phyloP scores from a whole-genome alignment of 495 filamentous ascomycete genomes.

The Tirmania nivea region DNA sequence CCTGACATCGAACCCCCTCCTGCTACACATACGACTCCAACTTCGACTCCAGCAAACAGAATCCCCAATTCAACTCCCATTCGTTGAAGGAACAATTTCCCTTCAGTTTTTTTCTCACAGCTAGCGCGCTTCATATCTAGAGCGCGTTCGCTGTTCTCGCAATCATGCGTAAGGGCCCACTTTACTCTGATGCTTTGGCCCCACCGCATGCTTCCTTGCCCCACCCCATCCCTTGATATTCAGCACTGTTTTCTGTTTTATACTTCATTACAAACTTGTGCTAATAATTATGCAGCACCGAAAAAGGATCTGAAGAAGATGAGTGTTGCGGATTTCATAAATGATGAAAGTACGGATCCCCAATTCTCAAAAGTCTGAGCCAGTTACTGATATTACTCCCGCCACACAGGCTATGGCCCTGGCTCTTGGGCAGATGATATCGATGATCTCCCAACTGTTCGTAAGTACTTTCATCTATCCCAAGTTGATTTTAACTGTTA shows the following conservation, averaged over 20 bases:
- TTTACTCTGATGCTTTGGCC: neutral
- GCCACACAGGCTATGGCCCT: conserved; percentile 32
- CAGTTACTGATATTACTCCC: conserved; percentile 1
- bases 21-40: too few relatives aligned
- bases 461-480: conserved; percentile 28
- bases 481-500: too few relatives aligned
- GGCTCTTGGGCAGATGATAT: conserved; percentile 98
- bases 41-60: too few relatives aligned
- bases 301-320: conserved; percentile 84
- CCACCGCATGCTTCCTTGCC: neutral
- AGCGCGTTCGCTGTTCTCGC: conserved; percentile 37
- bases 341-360: conserved; percentile 44
- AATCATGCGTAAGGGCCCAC: conserved; percentile 64
- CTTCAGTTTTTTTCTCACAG: conserved; percentile 10
- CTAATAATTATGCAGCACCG: conserved; percentile 44
- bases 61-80: neutral
- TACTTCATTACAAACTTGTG: conserved; percentile 6
- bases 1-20: too few relatives aligned
- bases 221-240: conserved; percentile 8
- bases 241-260: conserved; percentile 2
- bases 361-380: neutral
- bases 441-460: conserved; percentile 54
- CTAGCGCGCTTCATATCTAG: conserved; percentile 17
- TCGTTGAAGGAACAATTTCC: conserved; percentile 2
- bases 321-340: conserved; percentile 77